Conservation (phyloP, 1,284 basidiomycete species). For the Leccinum fallax region DNA sequence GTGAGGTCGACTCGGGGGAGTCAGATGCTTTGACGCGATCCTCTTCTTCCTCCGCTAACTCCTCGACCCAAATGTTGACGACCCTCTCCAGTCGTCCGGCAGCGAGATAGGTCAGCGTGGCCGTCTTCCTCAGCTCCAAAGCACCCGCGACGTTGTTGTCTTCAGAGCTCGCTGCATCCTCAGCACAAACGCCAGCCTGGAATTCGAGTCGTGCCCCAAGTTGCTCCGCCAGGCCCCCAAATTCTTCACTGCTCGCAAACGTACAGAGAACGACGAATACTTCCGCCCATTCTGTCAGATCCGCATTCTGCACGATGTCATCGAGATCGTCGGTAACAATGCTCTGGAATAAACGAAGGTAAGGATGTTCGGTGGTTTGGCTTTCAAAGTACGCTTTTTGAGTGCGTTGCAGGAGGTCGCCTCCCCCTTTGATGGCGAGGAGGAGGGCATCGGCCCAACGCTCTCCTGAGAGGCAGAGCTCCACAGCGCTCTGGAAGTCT, state of each 20-base stretch:
- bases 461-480: constrained; percentile 87
- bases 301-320: constrained; percentile 77
- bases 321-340: constrained; percentile 92
- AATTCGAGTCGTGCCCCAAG: constrained; percentile 87
- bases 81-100: constrained; percentile 89
- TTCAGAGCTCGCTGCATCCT: constrained; percentile 38
- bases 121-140: constrained; percentile 79
- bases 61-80: constrained; percentile 91
- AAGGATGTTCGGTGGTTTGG: constrained; percentile 76
- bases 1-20: constrained; percentile 46
- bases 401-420: constrained; percentile 86
- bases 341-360: constrained; percentile 93
- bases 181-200: constrained; percentile 30
- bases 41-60: constrained; percentile 86
- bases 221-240: constrained; percentile 85
- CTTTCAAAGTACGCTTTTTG: constrained; percentile 95
- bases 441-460: constrained; percentile 95
- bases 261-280: constrained; percentile 98
- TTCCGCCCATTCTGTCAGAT: constrained; percentile 94
- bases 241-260: constrained; percentile 87
- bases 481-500: constrained; percentile 92
- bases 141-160: constrained; percentile 45
- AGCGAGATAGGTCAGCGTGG: constrained; percentile 91
- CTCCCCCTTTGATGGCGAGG: constrained; percentile 89
- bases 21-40: constrained; percentile 18